Evolutionary conservation across 768 basidiomycete species (phyloP).

Genomic region (Tubosaeta brunneosetosa): DNA sequence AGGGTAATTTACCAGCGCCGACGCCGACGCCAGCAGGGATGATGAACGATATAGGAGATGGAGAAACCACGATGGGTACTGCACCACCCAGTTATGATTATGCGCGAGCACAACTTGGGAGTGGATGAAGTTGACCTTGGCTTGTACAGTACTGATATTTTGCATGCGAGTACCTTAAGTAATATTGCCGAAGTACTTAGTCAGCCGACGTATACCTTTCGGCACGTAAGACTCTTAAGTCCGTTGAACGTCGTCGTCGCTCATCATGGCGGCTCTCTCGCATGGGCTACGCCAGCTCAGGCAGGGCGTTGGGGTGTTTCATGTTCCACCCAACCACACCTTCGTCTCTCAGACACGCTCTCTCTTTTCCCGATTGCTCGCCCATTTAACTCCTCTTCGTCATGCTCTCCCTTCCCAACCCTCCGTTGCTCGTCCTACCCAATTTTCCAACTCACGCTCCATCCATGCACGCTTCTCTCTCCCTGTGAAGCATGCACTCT

Average conservation of each 20-base stretch:
- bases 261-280: constrained; percentile 23
- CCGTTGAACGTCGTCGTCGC: background rate
- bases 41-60: background rate
- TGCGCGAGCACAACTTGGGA: too few species aligned
- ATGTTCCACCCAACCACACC: background rate
- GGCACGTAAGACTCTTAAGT: constrained; percentile 5
- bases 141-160: too few species aligned
- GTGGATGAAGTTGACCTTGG: too few species aligned
- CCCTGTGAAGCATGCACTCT: constrained; percentile 49
- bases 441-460: constrained; percentile 20
- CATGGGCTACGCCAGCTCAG: constrained; percentile 25
- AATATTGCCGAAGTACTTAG: constrained; percentile 11
- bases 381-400: constrained; percentile 35
- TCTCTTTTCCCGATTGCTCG: constrained; percentile 52
- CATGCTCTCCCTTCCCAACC: constrained; percentile 5
- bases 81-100: background rate
- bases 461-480: constrained; percentile 58
- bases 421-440: constrained; percentile 11
- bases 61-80: too few species aligned
- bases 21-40: too few species aligned
- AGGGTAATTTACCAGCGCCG: background rate
- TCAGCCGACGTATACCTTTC: constrained; percentile 16
- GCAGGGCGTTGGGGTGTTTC: constrained; percentile 16
- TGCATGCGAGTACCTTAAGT: too few species aligned
- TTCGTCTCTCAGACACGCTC: constrained; percentile 47